Evolutionary conservation across 2,329 filamentous ascomycete genomes (phyloP), one percentile per base, ranked within the genome.

Genomic region (Botryotinia convoluta): DNA sequence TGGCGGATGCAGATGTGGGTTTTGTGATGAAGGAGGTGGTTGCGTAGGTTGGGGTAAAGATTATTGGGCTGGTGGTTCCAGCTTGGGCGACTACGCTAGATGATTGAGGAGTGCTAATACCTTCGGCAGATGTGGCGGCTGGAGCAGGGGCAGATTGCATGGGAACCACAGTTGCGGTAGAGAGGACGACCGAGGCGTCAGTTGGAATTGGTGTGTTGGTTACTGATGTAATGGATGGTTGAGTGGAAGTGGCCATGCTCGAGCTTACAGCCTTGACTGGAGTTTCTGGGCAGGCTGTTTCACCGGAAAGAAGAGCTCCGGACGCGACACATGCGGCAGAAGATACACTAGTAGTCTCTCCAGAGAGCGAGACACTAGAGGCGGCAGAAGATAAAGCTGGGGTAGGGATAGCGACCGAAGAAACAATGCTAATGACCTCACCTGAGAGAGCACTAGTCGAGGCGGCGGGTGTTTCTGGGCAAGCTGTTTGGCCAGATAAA

Each of bases 11-110:
- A 26, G 69, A 71, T n/a, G 59, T 42, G 7, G 69, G 57, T 10
- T 39, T 54, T 45, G 69, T 71, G 59, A 71, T 12, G 42, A 71
- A 71, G 6, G 69, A 71, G 35, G 59, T 64, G 0, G 69, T 51
- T n/a, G 45, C n/a, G 37, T 48, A 65, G 60, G 20, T 59, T 48
- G 62, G 44, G 16, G 45, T 29, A 26, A 64, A 48, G 26, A 22
- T 72, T 22, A 35, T n/a, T 29, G 44, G 42, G 18, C 14, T 32
- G 59, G 42, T 54, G 1, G 59, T 51, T 32, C 22, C 44, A 12
- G 63, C 8, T 26, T 26, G 54, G 9, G 4, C 29, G 6, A 20
- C 9, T 32, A 39, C n/a, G 18, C n/a, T 29, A 10, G 44, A 29
- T 26, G 69, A 32, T 64, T 65, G 26, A 16, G 61, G 20, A 3